Evolutionary conservation across 1,284 basidiomycete genomes (phyloP).

Genomic region (Microbotryum saponariae): DNA sequence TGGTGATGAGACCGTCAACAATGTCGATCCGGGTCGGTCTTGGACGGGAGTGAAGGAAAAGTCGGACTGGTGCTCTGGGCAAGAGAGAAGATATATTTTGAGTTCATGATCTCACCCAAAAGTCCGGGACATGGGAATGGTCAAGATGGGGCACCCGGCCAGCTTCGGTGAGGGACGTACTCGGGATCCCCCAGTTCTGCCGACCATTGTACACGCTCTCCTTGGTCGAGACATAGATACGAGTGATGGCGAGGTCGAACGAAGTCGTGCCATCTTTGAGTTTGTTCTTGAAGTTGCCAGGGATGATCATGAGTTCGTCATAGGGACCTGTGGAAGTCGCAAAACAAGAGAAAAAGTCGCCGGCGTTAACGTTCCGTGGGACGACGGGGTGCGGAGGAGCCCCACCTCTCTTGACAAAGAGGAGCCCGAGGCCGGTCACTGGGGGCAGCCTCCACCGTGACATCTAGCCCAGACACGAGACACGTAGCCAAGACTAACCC

Average conservation of each 20-base stretch:
- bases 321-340: constrained; percentile 10
- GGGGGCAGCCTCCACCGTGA: no score
- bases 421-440: no score
- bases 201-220: constrained; percentile 16
- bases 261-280: constrained; percentile 2
- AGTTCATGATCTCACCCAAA: no score
- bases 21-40: background rate
- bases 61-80: constrained; percentile 13
- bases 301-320: constrained; percentile 21
- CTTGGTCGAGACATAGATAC: constrained; percentile 21
- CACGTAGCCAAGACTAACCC: background rate
- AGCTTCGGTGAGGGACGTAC: background rate
- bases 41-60: constrained; percentile 7
- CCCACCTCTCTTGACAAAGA: no score
- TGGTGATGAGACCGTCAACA: background rate
- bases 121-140: no score
- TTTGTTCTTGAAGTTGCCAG: constrained; percentile 11
- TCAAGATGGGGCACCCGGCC: no score
- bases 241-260: constrained; percentile 4
- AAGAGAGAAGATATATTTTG: no score
- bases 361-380: background rate
- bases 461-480: no score
- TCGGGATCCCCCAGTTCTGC: constrained; percentile 20
- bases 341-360: background rate
- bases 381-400: background rate